phyloP scores from a whole-genome alignment of 495 filamentous ascomycete genomes.

The Xylaria nigripes region DNA sequence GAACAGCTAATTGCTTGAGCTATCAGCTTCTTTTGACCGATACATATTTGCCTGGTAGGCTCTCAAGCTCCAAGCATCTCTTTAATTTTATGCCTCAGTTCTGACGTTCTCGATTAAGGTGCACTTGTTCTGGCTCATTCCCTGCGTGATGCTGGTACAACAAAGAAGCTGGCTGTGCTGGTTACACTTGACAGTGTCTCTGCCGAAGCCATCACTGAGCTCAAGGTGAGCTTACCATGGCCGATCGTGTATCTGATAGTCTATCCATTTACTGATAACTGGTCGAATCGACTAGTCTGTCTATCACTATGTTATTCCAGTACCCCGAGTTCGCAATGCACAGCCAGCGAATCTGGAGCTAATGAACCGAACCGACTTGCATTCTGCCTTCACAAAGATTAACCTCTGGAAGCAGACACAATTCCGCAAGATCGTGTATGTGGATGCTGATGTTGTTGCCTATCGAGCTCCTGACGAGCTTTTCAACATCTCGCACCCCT shows the following conservation, averaged over 20 bases:
- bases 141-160: conserved; percentile 81
- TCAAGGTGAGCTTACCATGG: conserved; percentile 47
- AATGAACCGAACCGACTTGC: conserved; percentile 85
- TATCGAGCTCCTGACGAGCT: conserved; percentile 88
- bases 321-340: conserved; percentile 65
- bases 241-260: neutral
- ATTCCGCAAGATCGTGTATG: conserved; percentile 82
- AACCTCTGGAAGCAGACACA: conserved; percentile 86
- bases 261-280: neutral
- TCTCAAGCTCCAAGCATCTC: conserved; percentile 12
- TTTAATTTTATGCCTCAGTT: conserved; percentile 14
- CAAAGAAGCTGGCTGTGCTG: conserved; percentile 75
- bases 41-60: conserved; percentile 77
- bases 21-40: conserved; percentile 81
- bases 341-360: conserved; percentile 76
- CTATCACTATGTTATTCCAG: conserved; percentile 84
- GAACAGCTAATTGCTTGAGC: conserved; percentile 21
- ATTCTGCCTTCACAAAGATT: conserved; percentile 93
- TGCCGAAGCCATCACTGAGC: conserved; percentile 61
- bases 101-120: conserved; percentile 44
- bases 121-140: conserved; percentile 92
- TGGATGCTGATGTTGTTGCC: conserved; percentile 85
- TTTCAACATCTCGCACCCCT: conserved; percentile 64
- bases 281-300: conserved; percentile 47
- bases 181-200: conserved; percentile 71